These are phyloP conservation scores for Thielaviopsis populi DNA, from an alignment of 2,329 filamentous ascomycete species.

Conservation along the genomic window DNA sequence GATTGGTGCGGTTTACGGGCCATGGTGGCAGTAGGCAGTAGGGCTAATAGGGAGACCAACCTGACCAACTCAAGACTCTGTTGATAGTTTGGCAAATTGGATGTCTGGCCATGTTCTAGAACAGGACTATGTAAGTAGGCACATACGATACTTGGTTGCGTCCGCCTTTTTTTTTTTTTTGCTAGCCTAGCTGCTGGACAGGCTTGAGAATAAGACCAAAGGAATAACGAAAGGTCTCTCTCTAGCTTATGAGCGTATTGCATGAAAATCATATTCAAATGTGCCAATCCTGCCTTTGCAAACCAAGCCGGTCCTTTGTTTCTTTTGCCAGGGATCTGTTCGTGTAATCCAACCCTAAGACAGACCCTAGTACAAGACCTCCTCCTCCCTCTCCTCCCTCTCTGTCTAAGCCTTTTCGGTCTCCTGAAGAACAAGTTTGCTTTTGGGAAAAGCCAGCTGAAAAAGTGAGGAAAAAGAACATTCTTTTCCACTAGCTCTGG, in stretches of 20 bases:
- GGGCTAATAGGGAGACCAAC: neutral
- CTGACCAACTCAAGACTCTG: neutral
- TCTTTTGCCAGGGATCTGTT: neutral
- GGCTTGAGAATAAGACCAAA: too few relatives aligned
- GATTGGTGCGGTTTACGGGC: neutral
- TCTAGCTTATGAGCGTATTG: neutral
- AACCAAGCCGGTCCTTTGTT: neutral
- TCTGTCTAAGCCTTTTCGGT: neutral
- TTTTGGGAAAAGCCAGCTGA: neutral
- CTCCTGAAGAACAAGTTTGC: neutral
- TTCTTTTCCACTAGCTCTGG: neutral
- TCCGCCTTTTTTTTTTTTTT: too few relatives aligned
- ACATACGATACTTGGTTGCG: too few relatives aligned
- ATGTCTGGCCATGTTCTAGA: conserved; percentile 4
- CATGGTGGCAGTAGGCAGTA: neutral
- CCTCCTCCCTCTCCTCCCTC: neutral
- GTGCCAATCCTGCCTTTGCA: neutral
- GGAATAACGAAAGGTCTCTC: too few relatives aligned
- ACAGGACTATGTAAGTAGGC: neutral
- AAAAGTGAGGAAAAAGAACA: neutral
- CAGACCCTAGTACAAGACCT: neutral
- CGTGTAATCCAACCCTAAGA: neutral
- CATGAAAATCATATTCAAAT: neutral
- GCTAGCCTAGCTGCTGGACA: neutral
- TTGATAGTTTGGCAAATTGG: neutral